Evolutionary conservation across 2,329 filamentous ascomycete species (phyloP).

Genomic region (Epichloe sibirici): DNA sequence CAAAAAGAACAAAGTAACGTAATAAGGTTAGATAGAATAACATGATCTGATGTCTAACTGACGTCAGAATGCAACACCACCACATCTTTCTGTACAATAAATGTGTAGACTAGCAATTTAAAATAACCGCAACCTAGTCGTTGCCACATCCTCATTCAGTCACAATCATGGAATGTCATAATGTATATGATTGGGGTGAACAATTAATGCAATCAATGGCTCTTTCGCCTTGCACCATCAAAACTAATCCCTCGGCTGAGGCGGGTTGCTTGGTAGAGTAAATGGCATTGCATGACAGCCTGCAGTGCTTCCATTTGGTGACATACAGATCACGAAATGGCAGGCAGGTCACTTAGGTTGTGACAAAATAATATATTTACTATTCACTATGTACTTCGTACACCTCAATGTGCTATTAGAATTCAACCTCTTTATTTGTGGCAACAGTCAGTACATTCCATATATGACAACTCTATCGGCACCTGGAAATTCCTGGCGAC

Average conservation of each 20-base stretch:
- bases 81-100: background rate
- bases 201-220: background rate
- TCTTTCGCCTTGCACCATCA: background rate
- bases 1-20: constrained; percentile 39
- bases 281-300: background rate
- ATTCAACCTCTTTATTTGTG: no score
- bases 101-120: background rate
- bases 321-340: no score
- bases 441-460: no score
- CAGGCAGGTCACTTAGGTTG: no score
- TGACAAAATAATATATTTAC: no score
- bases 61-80: background rate
- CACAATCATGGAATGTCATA: background rate
- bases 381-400: no score
- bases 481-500: background rate
- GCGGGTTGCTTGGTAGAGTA: background rate
- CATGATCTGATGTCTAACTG: background rate
- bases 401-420: no score
- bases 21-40: background rate
- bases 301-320: no score
- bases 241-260: background rate
- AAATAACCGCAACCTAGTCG: background rate
- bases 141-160: background rate
- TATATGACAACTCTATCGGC: background rate
- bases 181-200: background rate